These are phyloP conservation scores for Aspergillus ochraceoroseus DNA, from an alignment of 2,329 filamentous ascomycete genomes.

Conservation along the genomic window DNA sequence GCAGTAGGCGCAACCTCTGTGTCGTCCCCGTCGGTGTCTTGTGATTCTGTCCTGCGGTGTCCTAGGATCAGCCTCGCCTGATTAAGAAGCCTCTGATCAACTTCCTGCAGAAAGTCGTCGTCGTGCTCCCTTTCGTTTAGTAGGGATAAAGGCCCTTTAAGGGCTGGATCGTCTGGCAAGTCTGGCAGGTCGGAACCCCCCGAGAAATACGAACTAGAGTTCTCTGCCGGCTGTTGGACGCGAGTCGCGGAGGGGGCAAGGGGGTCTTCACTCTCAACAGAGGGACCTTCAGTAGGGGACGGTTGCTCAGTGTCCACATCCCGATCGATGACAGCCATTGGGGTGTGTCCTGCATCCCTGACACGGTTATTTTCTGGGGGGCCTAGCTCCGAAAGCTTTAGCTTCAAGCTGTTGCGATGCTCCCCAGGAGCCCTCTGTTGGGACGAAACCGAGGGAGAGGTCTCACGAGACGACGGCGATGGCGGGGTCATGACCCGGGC, in stretches of 20 bases:
- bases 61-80: conserved; percentile 37
- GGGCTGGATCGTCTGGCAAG: conserved; percentile 41
- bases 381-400: conserved; percentile 37
- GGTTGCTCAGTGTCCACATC: conserved; percentile 29
- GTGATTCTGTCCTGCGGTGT: conserved; percentile 21
- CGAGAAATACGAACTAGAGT: conserved; percentile 41
- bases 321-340: conserved; percentile 41
- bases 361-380: conserved; percentile 39
- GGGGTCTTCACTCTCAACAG: conserved; percentile 24
- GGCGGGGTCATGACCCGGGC: conserved; percentile 43
- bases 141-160: conserved; percentile 43
- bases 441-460: conserved; percentile 26
- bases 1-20: conserved; percentile 25
- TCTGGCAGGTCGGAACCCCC: conserved; percentile 35
- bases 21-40: conserved; percentile 16
- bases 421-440: conserved; percentile 24
- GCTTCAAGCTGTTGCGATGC: conserved; percentile 31
- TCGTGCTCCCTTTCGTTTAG: conserved; percentile 41
- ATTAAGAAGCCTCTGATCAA: conserved; percentile 43
- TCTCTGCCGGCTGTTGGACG: conserved; percentile 34
- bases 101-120: conserved; percentile 38
- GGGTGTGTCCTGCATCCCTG: conserved; percentile 44
- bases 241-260: conserved; percentile 33
- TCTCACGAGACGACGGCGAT: conserved; percentile 30
- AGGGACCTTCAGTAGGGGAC: conserved; percentile 24